Conservation (phyloP, 2,329 filamentous ascomycete genomes). For the Colletotrichum cereale region DNA sequence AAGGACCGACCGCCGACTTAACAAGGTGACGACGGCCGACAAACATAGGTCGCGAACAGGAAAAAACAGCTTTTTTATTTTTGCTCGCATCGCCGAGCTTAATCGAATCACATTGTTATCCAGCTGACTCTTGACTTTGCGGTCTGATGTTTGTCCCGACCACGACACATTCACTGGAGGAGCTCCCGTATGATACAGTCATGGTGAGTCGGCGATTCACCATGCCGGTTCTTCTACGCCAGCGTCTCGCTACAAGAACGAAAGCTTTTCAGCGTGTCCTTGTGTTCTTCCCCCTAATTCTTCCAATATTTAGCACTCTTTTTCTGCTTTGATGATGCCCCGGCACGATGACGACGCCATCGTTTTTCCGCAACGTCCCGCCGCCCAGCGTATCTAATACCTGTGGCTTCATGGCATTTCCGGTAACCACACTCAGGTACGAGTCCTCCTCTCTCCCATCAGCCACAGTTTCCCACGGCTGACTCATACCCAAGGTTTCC, state of each 20-base stretch:
- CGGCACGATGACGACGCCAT: neutral
- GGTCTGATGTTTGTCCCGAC: too few species aligned
- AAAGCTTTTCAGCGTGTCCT: too few species aligned
- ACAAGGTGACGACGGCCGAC: neutral
- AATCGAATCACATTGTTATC: too few species aligned
- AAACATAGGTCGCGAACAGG: neutral
- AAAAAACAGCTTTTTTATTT: neutral
- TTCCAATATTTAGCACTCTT: neutral
- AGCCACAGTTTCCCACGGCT: neutral
- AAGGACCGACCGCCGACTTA: neutral
- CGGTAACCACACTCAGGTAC: neutral
- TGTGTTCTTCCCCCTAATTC: accelerated
- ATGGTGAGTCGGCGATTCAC: neutral
- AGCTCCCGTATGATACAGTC: neutral
- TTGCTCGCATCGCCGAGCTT: neutral
- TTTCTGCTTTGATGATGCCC: too few species aligned
- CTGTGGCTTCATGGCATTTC: constrained; percentile 12
- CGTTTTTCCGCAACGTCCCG: too few species aligned
- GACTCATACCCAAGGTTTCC: neutral
- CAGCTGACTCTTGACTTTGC: too few species aligned
- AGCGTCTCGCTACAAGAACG: neutral
- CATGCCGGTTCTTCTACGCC: neutral
- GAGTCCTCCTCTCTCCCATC: accelerated
- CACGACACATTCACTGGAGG: neutral
- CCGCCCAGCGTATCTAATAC: neutral